Conservation (phyloP, 164 flowering plant species). For the Vitis labrusca region DNA sequence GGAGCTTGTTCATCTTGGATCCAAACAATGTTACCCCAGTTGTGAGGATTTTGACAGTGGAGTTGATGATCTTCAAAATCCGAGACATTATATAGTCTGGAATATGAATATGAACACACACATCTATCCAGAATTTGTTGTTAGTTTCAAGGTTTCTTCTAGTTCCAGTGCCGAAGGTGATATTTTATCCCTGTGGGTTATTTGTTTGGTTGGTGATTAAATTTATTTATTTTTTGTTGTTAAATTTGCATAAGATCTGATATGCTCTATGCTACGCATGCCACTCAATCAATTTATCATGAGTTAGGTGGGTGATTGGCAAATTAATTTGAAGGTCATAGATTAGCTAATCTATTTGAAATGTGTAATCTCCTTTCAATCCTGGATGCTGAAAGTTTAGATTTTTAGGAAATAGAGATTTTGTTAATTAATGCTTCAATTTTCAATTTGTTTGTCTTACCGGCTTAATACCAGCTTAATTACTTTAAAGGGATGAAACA, state of each 20-base stretch:
- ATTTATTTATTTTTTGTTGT: background rate
- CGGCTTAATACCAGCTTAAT: background rate
- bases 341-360: too few species aligned
- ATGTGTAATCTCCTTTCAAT: too few species aligned
- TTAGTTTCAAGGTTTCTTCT: slow-evolving; percentile 70
- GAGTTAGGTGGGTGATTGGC: background rate
- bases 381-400: too few species aligned
- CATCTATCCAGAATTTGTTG: slow-evolving; percentile 78
- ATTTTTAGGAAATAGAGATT: too few species aligned
- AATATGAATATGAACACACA: slow-evolving; percentile 76
- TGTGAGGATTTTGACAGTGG: slow-evolving; percentile 78
- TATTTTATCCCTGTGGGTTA: slow-evolving; percentile 10
- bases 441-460: slow-evolving; percentile 2
- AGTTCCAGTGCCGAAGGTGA: slow-evolving; percentile 59
- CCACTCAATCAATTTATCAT: background rate
- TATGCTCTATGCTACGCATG: too few species aligned
- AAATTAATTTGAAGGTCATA: too few species aligned
- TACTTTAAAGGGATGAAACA: background rate
- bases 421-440: too few species aligned
- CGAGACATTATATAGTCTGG: slow-evolving; percentile 70
- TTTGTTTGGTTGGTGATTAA: slow-evolving; percentile 3
- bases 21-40: slow-evolving; percentile 69
- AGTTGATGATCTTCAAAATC: slow-evolving; percentile 69
- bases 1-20: slow-evolving; percentile 49
- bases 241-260: background rate